These are phyloP conservation scores for Parascedosporium putredinis DNA, from an alignment of 2,329 filamentous ascomycete genomes.

Conservation along the genomic window DNA sequence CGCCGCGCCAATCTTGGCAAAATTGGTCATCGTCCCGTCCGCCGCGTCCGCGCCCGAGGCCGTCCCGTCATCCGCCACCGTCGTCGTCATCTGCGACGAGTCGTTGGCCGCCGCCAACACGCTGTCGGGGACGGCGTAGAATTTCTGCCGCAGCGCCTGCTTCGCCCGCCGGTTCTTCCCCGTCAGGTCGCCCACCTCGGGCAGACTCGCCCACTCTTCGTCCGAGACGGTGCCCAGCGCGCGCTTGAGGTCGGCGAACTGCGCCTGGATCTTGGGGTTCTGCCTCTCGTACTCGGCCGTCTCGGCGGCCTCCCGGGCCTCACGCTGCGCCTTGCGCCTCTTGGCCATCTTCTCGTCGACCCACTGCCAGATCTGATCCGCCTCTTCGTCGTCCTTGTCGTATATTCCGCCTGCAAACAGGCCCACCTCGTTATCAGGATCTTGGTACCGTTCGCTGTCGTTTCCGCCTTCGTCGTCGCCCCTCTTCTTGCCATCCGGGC, in stretches of 20 bases:
- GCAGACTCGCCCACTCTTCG: conserved; percentile 92
- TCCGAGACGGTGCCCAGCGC: conserved; percentile 80
- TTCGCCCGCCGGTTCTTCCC: conserved; percentile 83
- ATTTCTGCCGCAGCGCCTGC: conserved; percentile 71
- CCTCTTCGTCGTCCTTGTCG: conserved; percentile 95
- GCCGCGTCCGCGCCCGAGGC: conserved; percentile 38
- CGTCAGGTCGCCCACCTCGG: conserved; percentile 92
- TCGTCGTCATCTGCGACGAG: conserved; percentile 72
- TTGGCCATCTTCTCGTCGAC: conserved; percentile 97
- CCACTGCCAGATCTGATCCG: conserved; percentile 88
- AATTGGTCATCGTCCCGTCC: conserved; percentile 94
- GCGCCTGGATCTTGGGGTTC: conserved; percentile 96
- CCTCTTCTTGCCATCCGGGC: conserved; percentile 56
- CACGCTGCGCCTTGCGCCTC: conserved; percentile 79
- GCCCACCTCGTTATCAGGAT: conserved; percentile 94
- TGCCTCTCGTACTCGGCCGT: conserved; percentile 91
- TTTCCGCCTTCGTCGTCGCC: conserved; percentile 60
- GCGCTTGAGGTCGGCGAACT: conserved; percentile 93
- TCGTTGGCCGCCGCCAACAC: conserved; percentile 81
- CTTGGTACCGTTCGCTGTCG: conserved; percentile 76
- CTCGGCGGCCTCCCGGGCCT: conserved; percentile 87
- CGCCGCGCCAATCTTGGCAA: conserved; percentile 91
- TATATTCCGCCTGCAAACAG: conserved; percentile 93
- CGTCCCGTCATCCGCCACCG: conserved; percentile 69
- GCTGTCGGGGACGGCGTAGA: conserved; percentile 95